These are phyloP conservation scores for Cercospora janseana DNA, from an alignment of 2,329 filamentous ascomycete species.

Conservation along the genomic window DNA sequence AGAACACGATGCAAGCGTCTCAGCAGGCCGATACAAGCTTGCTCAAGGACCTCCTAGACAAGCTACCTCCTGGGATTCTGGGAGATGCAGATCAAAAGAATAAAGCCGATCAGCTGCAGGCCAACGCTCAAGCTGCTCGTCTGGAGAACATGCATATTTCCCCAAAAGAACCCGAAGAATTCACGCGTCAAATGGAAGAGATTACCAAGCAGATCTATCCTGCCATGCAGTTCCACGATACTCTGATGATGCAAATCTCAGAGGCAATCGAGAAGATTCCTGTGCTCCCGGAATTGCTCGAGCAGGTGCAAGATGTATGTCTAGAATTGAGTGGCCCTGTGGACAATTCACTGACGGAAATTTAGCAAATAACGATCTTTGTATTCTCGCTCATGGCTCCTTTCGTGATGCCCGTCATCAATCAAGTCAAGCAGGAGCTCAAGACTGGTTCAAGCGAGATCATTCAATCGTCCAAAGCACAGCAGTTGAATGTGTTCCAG, in stretches of 20 bases:
- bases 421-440: slow-evolving; percentile 82
- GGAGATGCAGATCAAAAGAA: slow-evolving; percentile 70
- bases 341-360: no score
- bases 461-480: slow-evolving; percentile 76
- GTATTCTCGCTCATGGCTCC: slow-evolving; percentile 90
- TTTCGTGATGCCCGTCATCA: slow-evolving; percentile 80
- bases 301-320: slow-evolving; percentile 82
- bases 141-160: slow-evolving; percentile 72
- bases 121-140: slow-evolving; percentile 70
- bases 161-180: slow-evolving; percentile 79
- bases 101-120: slow-evolving; percentile 76
- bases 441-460: slow-evolving; percentile 82
- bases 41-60: slow-evolving; percentile 74
- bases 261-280: slow-evolving; percentile 81
- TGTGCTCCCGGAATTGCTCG: slow-evolving; percentile 76
- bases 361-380: slow-evolving; percentile 80
- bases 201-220: slow-evolving; percentile 80
- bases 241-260: slow-evolving; percentile 75
- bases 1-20: slow-evolving; percentile 70
- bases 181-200: slow-evolving; percentile 71
- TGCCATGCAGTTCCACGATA: slow-evolving; percentile 86
- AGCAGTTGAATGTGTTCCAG: slow-evolving; percentile 84
- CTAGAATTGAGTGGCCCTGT: no score
- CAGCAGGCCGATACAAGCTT: slow-evolving; percentile 67
- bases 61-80: slow-evolving; percentile 77